Evolutionary conservation across 805 yeast species (phyloP).

Genomic region (Cyberlindnera japonica): DNA sequence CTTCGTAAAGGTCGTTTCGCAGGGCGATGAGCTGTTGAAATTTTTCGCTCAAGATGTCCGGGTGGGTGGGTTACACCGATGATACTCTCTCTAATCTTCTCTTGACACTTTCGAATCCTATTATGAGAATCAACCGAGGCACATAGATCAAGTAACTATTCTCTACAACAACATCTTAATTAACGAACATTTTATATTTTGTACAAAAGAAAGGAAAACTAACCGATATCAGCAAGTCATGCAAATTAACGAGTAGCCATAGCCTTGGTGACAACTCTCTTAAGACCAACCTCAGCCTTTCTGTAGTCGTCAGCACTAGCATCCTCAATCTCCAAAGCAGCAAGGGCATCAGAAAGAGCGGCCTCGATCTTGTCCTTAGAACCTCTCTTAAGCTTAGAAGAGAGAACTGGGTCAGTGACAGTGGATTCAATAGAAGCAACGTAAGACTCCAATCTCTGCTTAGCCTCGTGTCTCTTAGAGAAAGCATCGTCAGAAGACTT

Average conservation of each 20-base stretch:
- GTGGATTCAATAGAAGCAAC: constrained; percentile 93
- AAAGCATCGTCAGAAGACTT: constrained; percentile 98
- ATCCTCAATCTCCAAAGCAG: constrained; percentile 96
- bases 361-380: constrained; percentile 96
- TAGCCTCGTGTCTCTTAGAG: constrained; percentile 99
- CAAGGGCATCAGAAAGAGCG: constrained; percentile 97
- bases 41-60: no score
- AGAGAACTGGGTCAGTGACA: constrained; percentile 96
- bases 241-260: constrained; percentile 83
- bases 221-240: constrained; percentile 15
- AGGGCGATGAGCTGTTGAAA: no score
- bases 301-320: constrained; percentile 95
- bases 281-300: constrained; percentile 98
- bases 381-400: constrained; percentile 96
- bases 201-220: constrained; percentile 12
- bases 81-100: no score
- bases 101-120: no score
- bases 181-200: constrained; percentile 5
- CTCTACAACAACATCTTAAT: background rate
- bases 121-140: no score
- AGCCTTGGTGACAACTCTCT: constrained; percentile 99
- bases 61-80: no score
- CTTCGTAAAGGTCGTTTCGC: no score
- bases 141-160: no score
- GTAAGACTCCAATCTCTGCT: constrained; percentile 98